These are phyloP conservation scores for Excoecaria agallocha DNA, from an alignment of 345 rosid genomes.

Conservation along the genomic window DNA sequence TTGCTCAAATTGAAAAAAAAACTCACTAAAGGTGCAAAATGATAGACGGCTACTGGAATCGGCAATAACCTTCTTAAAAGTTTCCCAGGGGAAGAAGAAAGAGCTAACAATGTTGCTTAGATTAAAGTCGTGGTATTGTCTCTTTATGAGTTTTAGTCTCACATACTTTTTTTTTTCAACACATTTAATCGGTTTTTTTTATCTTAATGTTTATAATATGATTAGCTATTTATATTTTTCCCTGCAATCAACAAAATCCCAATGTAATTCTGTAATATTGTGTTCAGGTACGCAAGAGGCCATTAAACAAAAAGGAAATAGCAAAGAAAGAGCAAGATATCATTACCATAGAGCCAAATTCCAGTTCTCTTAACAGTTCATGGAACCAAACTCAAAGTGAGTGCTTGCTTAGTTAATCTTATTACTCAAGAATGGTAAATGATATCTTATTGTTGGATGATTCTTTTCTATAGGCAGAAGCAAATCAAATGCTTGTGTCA, in stretches of 20 bases:
- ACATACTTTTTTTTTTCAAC: background rate
- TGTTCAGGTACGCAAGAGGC: conserved; percentile 60
- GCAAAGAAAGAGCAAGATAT: conserved; percentile 55
- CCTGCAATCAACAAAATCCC: background rate
- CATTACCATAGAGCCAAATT: conserved; percentile 39
- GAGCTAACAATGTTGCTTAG: conserved; percentile 51
- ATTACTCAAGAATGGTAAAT: too few relatives aligned
- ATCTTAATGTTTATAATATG: background rate
- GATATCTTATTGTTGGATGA: too few relatives aligned
- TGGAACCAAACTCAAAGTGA: conserved; percentile 57
- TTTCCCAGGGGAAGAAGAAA: conserved; percentile 47
- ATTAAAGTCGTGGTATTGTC: conserved; percentile 61
- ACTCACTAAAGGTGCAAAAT: too few relatives aligned
- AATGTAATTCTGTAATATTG: background rate
- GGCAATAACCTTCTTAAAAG: conserved; percentile 43
- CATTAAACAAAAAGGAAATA: conserved; percentile 50
- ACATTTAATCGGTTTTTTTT: background rate
- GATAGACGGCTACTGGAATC: too few relatives aligned
- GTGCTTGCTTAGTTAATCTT: background rate
- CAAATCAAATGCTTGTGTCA: too few relatives aligned
- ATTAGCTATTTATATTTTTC: background rate
- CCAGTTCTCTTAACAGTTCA: conserved; percentile 47
- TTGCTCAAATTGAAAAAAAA: too few relatives aligned
- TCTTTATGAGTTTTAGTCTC: background rate
- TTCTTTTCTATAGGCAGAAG: too few relatives aligned